Percentiles rank a stretch among this genome's conserved stretches.
Conservation (phyloP, 2,329 filamentous ascomycete species). For the Aspergillus versicolor region DNA sequence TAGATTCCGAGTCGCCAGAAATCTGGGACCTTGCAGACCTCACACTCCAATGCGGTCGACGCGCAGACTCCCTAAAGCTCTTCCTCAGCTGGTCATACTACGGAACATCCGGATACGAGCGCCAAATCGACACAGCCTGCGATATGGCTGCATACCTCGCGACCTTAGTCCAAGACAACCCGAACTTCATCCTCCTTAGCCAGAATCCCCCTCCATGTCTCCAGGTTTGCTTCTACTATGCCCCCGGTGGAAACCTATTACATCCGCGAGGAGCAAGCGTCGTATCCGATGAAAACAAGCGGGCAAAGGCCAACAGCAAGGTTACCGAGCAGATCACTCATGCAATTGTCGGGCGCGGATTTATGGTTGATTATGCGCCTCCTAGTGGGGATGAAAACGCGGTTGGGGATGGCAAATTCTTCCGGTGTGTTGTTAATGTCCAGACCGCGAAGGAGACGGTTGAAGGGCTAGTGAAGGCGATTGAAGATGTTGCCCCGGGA, state of each 20-base stretch:
- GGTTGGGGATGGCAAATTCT: constrained; percentile 61
- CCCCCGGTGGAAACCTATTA: constrained; percentile 55
- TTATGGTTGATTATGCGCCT: constrained; percentile 69
- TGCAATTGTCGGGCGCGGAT: constrained; percentile 58
- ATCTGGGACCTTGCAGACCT: constrained; percentile 89
- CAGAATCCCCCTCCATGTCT: constrained; percentile 79
- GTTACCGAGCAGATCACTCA: constrained; percentile 57
- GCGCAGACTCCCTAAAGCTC: constrained; percentile 82
- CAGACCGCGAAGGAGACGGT: constrained; percentile 60
- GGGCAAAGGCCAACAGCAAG: constrained; percentile 52
- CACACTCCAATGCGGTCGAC: constrained; percentile 87
- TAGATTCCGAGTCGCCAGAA: constrained; percentile 48
- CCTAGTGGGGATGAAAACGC: constrained; percentile 49
- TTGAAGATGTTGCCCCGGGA: constrained; percentile 49
- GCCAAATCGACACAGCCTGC: constrained; percentile 71
- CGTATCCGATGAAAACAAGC: constrained; percentile 34
- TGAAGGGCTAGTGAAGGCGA: constrained; percentile 60
- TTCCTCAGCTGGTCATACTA: constrained; percentile 90
- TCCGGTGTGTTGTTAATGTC: constrained; percentile 67
- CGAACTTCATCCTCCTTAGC: constrained; percentile 70
- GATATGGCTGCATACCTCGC: constrained; percentile 69
- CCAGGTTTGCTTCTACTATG: constrained; percentile 93
- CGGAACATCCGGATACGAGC: constrained; percentile 70
- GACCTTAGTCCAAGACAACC: constrained; percentile 52
- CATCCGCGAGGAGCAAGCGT: constrained; percentile 30